A percentile compares a stretch with the other conserved stretches of the same genome.
Conservation (phyloP, 1,284 basidiomycete species). For the Volvariella surrecta region DNA sequence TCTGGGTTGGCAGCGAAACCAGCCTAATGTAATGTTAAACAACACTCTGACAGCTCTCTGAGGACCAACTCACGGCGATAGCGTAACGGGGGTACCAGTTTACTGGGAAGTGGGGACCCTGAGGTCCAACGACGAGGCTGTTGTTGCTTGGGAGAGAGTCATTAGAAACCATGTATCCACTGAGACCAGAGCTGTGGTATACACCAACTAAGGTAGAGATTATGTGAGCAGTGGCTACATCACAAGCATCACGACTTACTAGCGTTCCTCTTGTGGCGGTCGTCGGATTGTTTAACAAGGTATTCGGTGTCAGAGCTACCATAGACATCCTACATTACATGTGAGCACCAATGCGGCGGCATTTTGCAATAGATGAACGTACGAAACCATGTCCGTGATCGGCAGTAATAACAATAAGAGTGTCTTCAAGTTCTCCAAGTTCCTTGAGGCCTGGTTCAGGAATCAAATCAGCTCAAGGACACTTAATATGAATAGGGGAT, state of each 20-base stretch:
- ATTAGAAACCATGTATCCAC: slow-evolving; percentile 27
- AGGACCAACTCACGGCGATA: slow-evolving; percentile 21
- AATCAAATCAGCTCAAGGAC: background rate
- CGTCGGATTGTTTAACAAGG: slow-evolving; percentile 24
- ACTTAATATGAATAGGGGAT: background rate
- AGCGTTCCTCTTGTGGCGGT: slow-evolving; percentile 26
- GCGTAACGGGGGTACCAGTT: slow-evolving; percentile 34
- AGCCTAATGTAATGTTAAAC: slow-evolving; percentile 13
- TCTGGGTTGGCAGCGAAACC: slow-evolving; percentile 33
- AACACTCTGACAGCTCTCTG: background rate
- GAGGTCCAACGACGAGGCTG: slow-evolving; percentile 25
- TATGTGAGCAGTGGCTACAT: background rate
- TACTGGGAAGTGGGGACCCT: slow-evolving; percentile 34
- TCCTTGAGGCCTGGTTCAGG: slow-evolving; percentile 25
- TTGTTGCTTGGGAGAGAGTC: slow-evolving; percentile 27
- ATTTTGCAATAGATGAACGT: slow-evolving; percentile 9
- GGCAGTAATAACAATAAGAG: slow-evolving; percentile 32
- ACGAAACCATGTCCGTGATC: slow-evolving; percentile 35
- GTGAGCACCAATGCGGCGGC: background rate
- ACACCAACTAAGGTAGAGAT: slow-evolving; percentile 20
- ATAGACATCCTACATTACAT: slow-evolving; percentile 27
- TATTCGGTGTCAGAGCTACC: slow-evolving; percentile 34
- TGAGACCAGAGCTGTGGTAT: slow-evolving; percentile 27
- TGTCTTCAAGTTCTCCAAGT: slow-evolving; percentile 30
- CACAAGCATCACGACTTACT: slow-evolving; percentile 17